Conservation (phyloP, 1,284 basidiomycete genomes). For the Cutaneotrichosporon spelunceum region DNA sequence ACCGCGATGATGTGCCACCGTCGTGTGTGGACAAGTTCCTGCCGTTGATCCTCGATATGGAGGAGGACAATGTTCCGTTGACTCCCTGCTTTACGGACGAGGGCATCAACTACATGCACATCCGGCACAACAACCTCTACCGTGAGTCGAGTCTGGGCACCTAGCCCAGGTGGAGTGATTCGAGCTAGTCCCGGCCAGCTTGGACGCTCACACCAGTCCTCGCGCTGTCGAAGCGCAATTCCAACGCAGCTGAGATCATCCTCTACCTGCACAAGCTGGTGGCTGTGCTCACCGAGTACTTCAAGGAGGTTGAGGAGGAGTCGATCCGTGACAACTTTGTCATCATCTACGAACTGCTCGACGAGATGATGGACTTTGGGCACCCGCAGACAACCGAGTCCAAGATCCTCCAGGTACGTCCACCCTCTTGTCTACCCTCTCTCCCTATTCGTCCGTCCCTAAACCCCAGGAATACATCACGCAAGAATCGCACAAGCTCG, state of each 20-base stretch:
- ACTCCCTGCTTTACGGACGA: constrained; percentile 93
- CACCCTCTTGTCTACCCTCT: constrained; percentile 63
- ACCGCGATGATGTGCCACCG: constrained; percentile 90
- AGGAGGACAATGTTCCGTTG: constrained; percentile 92
- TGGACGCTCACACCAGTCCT: constrained; percentile 62
- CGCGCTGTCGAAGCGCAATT: constrained; percentile 91
- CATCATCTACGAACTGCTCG: constrained; percentile 94
- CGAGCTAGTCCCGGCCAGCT: neutral
- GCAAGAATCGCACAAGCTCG: constrained; percentile 97
- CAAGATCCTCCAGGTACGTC: constrained; percentile 72
- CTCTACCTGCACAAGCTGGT: constrained; percentile 90
- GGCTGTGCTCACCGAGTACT: constrained; percentile 84
- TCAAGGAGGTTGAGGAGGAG: constrained; percentile 99
- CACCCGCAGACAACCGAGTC: constrained; percentile 98
- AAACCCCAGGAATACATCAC: constrained; percentile 97
- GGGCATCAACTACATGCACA: constrained; percentile 97
- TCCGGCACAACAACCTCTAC: constrained; percentile 96
- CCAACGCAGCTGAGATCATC: constrained; percentile 93
- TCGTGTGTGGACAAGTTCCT: constrained; percentile 90
- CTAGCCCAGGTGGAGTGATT: neutral
- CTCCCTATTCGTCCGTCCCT: too few species aligned
- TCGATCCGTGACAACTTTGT: constrained; percentile 98
- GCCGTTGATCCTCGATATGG: constrained; percentile 90
- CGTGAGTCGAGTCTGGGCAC: constrained; percentile 59
- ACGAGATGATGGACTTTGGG: constrained; percentile 99